Percentiles rank a stretch among this genome's conserved stretches.
Evolutionary conservation across 352 stramenopile genomes (phyloP).

Genomic region (Globisporangium carolinianum): DNA sequence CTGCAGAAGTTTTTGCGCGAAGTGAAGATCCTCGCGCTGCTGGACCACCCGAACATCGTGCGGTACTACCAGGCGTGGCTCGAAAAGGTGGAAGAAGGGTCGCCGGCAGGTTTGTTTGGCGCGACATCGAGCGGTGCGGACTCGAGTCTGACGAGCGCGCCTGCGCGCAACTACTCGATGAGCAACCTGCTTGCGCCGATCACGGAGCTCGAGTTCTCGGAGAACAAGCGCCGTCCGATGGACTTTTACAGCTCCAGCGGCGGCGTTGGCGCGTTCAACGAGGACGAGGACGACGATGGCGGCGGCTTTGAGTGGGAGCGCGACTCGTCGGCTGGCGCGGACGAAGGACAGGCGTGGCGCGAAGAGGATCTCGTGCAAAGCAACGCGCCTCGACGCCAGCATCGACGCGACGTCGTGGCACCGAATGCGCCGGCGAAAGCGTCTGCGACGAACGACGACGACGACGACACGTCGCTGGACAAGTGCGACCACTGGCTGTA

Average conservation of each 20-base stretch:
- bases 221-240: slow-evolving; percentile 32
- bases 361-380: slow-evolving; percentile 47
- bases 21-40: slow-evolving; percentile 88
- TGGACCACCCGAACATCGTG: slow-evolving; percentile 93
- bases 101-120: slow-evolving; percentile 12
- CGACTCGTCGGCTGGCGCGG: slow-evolving; percentile 30
- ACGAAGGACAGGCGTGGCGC: slow-evolving; percentile 41
- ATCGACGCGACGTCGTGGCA: slow-evolving; percentile 7
- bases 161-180: slow-evolving; percentile 53
- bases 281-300: slow-evolving; percentile 56
- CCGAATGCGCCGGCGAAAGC: slow-evolving; percentile 9
- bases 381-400: slow-evolving; percentile 5
- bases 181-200: slow-evolving; percentile 70
- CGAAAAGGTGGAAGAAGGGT: slow-evolving; percentile 71
- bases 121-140: slow-evolving; percentile 20
- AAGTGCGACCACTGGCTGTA: slow-evolving; percentile 86
- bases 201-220: slow-evolving; percentile 57
- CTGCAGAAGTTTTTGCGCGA: slow-evolving; percentile 91
- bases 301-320: slow-evolving; percentile 78
- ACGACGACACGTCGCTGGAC: slow-evolving; percentile 35
- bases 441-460: slow-evolving; percentile 28
- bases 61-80: slow-evolving; percentile 90
- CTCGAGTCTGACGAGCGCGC: slow-evolving; percentile 18
- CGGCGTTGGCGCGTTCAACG: slow-evolving; percentile 14
- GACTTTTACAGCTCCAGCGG: slow-evolving; percentile 45